These are phyloP conservation scores for Lentithecium fluviatile DNA, from an alignment of 495 filamentous ascomycete species.

Conservation along the genomic window DNA sequence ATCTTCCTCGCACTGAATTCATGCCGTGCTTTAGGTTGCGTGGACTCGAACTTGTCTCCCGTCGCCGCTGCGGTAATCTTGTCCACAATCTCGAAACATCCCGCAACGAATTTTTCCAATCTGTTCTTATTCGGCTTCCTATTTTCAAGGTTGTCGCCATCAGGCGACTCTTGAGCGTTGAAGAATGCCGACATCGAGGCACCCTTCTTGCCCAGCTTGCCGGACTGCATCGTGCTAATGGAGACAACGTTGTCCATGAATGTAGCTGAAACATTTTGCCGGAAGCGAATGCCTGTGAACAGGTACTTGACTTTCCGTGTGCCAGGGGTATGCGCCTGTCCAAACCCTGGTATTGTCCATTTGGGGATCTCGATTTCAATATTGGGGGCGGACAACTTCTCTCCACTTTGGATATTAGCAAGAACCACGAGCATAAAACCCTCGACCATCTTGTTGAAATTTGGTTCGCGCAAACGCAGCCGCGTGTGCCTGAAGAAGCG, in stretches of 20 bases:
- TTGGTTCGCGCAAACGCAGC: background rate
- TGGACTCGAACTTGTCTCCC: background rate
- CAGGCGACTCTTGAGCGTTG: background rate
- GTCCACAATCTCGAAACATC: background rate
- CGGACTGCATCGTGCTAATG: background rate
- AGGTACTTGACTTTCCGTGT: slow-evolving; percentile 3
- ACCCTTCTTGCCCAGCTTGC: slow-evolving; percentile 12
- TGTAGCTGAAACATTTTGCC: background rate
- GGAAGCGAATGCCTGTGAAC: slow-evolving; percentile 13
- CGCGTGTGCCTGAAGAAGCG: slow-evolving; percentile 7
- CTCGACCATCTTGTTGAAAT: background rate
- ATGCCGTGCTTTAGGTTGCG: background rate
- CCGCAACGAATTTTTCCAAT: background rate
- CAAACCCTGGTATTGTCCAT: background rate
- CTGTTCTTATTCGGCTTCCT: too few species aligned
- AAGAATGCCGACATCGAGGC: slow-evolving; percentile 1
- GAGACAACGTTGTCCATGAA: background rate
- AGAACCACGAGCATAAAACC: background rate
- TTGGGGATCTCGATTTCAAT: slow-evolving; percentile 5
- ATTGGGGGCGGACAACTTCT: slow-evolving; percentile 4
- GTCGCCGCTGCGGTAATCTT: background rate
- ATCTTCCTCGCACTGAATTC: slow-evolving; percentile 1
- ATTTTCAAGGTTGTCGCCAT: too few species aligned
- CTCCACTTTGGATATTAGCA: slow-evolving; percentile 17
- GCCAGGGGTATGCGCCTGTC: background rate